Percentiles rank a stretch among this genome's conserved stretches.
Evolutionary conservation across 768 basidiomycete species (phyloP).

Genomic region (Calocera viscosa): DNA sequence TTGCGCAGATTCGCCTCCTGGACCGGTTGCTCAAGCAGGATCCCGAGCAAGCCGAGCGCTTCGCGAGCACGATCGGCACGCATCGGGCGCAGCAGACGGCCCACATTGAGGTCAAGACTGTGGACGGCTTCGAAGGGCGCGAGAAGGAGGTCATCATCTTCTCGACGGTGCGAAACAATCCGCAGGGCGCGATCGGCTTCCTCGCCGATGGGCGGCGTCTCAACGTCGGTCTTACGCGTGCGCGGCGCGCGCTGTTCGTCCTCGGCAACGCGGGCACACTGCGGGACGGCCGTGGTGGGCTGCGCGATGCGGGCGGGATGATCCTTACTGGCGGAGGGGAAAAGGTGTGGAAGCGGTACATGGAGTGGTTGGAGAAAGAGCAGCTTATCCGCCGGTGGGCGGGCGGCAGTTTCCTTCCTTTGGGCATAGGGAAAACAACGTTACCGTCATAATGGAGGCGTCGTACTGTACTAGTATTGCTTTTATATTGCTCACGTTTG

Average conservation of each 20-base stretch:
- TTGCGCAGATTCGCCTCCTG: constrained; percentile 68
- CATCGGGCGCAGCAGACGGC: constrained; percentile 52
- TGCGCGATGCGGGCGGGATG: not conserved
- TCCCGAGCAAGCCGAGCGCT: constrained; percentile 39
- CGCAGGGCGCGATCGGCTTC: constrained; percentile 69
- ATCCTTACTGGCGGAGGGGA: not conserved
- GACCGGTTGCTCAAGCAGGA: constrained; percentile 52
- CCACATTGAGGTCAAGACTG: constrained; percentile 75
- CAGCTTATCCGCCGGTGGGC: not conserved
- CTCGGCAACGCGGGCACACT: constrained; percentile 62
- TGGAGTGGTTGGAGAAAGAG: constrained; percentile 7
- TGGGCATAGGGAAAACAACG: not conserved
- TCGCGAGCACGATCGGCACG: constrained; percentile 48
- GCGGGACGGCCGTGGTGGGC: not conserved
- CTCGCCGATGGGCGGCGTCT: constrained; percentile 72
- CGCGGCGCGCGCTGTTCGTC: constrained; percentile 72
- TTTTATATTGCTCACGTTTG: not conserved
- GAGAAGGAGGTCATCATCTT: constrained; percentile 90
- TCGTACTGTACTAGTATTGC: not conserved
- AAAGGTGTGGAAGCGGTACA: constrained; percentile 2
- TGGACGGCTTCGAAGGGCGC: constrained; percentile 88
- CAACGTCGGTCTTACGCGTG: constrained; percentile 84
- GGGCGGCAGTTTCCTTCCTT: not conserved
- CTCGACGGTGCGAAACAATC: constrained; percentile 78
- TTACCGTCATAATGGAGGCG: not conserved